Base-by-base conservation (phyloP, 345 rosid genomes). In the Passiflora organensis region DNA sequence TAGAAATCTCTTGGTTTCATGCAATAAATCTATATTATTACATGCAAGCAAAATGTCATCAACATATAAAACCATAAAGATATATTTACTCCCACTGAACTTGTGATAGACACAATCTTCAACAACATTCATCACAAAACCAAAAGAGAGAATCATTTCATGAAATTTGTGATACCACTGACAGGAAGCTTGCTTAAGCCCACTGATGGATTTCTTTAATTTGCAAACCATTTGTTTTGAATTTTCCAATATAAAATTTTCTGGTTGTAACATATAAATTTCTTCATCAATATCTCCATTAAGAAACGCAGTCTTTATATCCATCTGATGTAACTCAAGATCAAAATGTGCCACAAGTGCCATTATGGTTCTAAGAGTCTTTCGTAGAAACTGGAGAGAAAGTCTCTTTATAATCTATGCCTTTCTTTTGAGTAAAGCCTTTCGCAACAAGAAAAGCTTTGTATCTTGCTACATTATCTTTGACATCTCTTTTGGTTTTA, bases 141-240 rank as follows among this genome's bases (percentile, higher is more conserved):
- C 56, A 52, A 34, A 52, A 4, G 43, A 52, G 43, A 34, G 16
- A 6, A 52, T 17, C 16, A 52, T 9, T 8, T 34, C 15, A 52
- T 52, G 43, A 34, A 52, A 52, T 20, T 13, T 52, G 0, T 32
- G 16, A 34, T 49, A 49, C 37, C 19, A 25, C 5, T 14, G 17
- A 24, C 11, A 19, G 19, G 37, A 25, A 13, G 34, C 18, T 24
- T 49, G 18, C 18, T 23, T 25, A 6, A n/a, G n/a, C 37, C 36
- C 18, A 24, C 25, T 23, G 9, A 25, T 49, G 17, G 53, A 49
- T 49, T 49, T 49, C 19, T 49, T 49, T 4, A 49, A 25, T 49
- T 34, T 34, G 10, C 11, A 52, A 34, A 52, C 16, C 25, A 32
- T 36, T 8, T 34, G 10, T 9, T 52, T 52, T 52, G 9, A 9